Conservation (phyloP, 306 rosid genomes). For the Glycine latifolia region DNA sequence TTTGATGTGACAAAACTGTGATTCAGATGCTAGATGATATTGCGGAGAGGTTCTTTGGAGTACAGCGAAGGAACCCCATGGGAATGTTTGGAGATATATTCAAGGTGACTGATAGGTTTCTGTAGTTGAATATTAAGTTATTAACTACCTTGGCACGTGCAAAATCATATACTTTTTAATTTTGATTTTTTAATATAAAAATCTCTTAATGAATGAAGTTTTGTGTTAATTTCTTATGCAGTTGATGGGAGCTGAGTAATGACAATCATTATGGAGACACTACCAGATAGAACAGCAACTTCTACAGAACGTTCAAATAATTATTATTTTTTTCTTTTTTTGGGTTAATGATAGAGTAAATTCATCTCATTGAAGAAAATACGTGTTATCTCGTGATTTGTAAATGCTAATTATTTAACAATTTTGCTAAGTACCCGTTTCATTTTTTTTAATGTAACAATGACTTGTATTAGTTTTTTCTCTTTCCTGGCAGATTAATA, state of each 20-base stretch:
- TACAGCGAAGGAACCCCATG: constrained; percentile 82
- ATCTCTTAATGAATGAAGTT: constrained; percentile 24
- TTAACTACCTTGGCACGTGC: not conserved
- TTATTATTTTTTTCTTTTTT: not conserved
- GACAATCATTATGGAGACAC: constrained; percentile 26
- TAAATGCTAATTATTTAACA: constrained; percentile 41
- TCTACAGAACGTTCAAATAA: constrained; percentile 37
- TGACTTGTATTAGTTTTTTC: not conserved
- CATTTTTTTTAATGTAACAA: not conserved
- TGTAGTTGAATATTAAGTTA: not conserved
- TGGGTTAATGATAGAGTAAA: not conserved
- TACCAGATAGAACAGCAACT: constrained; percentile 26
- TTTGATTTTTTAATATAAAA: not conserved
- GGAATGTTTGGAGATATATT: constrained; percentile 96
- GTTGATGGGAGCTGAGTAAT: constrained; percentile 76
- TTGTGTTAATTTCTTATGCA: constrained; percentile 54
- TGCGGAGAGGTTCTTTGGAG: constrained; percentile 85
- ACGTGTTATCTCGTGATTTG: constrained; percentile 42
- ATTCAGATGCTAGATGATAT: constrained; percentile 87
- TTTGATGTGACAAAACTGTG: constrained; percentile 54
- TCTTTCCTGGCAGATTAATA: constrained; percentile 26
- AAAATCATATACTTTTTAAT: not conserved
- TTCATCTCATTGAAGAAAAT: constrained; percentile 18
- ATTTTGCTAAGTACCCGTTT: constrained; percentile 27
- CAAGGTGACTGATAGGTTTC: constrained; percentile 61